These are phyloP conservation scores for Aspergillus conjunctus DNA, from an alignment of 495 filamentous ascomycete genomes.

Conservation along the genomic window DNA sequence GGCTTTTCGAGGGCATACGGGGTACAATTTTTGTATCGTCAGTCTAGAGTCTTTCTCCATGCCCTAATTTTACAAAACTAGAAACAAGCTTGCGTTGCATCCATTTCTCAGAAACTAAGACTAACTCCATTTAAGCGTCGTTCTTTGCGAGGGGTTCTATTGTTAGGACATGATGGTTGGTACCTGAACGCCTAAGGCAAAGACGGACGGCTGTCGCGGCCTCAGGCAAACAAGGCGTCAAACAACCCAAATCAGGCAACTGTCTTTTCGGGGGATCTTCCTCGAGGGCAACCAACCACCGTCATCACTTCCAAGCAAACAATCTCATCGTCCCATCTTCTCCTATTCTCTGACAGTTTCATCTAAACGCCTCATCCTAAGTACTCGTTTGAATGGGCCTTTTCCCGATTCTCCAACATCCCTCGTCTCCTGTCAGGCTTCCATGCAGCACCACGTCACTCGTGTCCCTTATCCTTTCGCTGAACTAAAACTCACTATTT, in stretches of 20 bases:
- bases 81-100: too few species aligned
- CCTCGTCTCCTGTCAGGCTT: conserved; percentile 23
- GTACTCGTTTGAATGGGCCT: not conserved
- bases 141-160: too few species aligned
- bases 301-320: conserved; percentile 10
- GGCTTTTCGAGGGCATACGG: not conserved
- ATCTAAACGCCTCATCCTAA: conserved; percentile 7
- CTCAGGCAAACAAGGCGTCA: not conserved
- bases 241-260: conserved; percentile 10
- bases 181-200: conserved; percentile 13
- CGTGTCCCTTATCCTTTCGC: conserved; percentile 8
- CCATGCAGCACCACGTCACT: conserved; percentile 31
- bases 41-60: too few species aligned
- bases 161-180: not conserved
- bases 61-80: too few species aligned
- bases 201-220: not conserved
- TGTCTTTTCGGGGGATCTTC: not conserved
- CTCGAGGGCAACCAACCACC: not conserved
- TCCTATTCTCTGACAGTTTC: conserved; percentile 4
- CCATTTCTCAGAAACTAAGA: too few species aligned
- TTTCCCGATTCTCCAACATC: conserved; percentile 8
- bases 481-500: conserved; percentile 16
- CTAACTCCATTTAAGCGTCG: too few species aligned
- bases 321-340: conserved; percentile 9
- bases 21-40: not conserved